Percentiles rank a stretch among this genome's conserved stretches.
Conservation (phyloP, 2,329 filamentous ascomycete genomes). For the Lachnellula cervina region DNA sequence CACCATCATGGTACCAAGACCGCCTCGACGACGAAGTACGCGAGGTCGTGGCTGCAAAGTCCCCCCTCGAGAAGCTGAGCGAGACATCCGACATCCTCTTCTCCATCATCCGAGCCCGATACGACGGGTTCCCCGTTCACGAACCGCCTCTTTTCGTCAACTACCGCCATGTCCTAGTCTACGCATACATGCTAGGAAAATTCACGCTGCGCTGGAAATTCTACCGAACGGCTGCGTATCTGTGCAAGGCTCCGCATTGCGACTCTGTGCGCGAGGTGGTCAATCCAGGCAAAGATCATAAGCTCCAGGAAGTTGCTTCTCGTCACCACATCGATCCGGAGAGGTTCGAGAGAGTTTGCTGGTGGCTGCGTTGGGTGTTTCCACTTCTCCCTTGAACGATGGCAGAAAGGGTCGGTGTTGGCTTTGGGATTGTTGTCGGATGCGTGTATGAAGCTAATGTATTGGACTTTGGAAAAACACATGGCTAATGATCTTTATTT, state of each 20-base stretch:
- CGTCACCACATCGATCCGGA: slow-evolving; percentile 32
- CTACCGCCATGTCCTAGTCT: slow-evolving; percentile 20
- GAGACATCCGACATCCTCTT: slow-evolving; percentile 37
- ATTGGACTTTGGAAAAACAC: too few species aligned
- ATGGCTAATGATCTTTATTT: too few species aligned
- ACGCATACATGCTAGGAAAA: slow-evolving; percentile 36
- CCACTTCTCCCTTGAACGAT: slow-evolving; percentile 30
- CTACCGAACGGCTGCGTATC: slow-evolving; percentile 29
- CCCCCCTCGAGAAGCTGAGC: slow-evolving; percentile 30
- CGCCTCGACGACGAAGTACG: slow-evolving; percentile 26
- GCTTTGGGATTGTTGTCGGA: too few species aligned
- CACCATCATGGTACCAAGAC: slow-evolving; percentile 31
- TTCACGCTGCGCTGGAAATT: slow-evolving; percentile 35
- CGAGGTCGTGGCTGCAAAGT: slow-evolving; percentile 30
- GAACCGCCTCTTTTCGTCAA: slow-evolving; percentile 9
- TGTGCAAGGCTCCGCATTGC: slow-evolving; percentile 25
- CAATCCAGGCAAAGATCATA: slow-evolving; percentile 34
- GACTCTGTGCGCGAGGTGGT: slow-evolving; percentile 32
- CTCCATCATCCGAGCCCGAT: slow-evolving; percentile 32
- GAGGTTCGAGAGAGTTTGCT: slow-evolving; percentile 27
- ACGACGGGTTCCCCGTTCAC: slow-evolving; percentile 32
- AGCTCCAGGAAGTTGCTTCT: slow-evolving; percentile 31
- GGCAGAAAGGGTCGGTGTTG: not conserved
- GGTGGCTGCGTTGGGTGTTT: slow-evolving; percentile 31
- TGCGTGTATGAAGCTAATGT: too few species aligned